Evolutionary conservation across 2,329 filamentous ascomycete species (phyloP).

Genomic region (Ceratocystis harringtonii): DNA sequence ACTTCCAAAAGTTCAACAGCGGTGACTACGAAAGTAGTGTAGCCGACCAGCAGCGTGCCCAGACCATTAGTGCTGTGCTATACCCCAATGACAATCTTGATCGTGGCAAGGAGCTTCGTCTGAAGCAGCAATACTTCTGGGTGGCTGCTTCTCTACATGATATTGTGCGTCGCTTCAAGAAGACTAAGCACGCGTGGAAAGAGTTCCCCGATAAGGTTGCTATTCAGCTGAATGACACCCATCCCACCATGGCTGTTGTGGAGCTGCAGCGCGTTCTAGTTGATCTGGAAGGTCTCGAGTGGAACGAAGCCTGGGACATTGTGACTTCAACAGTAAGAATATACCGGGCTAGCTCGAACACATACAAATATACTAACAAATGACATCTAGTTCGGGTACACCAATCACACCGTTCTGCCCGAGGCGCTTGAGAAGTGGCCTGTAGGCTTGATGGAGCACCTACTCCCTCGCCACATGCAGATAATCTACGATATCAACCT

Average conservation of each 20-base stretch:
- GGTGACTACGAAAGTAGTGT: slow-evolving; percentile 97
- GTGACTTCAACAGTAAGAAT: slow-evolving; percentile 48
- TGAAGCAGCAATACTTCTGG: slow-evolving; percentile 99
- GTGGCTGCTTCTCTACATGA: slow-evolving; percentile 92
- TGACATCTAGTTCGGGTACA: slow-evolving; percentile 62
- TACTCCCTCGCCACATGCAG: slow-evolving; percentile 84
- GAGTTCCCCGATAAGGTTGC: slow-evolving; percentile 91
- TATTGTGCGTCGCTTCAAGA: slow-evolving; percentile 96
- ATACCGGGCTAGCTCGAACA: not conserved
- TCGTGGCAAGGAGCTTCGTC: slow-evolving; percentile 83
- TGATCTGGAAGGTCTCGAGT: slow-evolving; percentile 79
- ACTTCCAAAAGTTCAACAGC: slow-evolving; percentile 98
- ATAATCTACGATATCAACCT: slow-evolving; percentile 99
- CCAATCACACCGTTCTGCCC: slow-evolving; percentile 93
- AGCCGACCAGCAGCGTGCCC: slow-evolving; percentile 94
- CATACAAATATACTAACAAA: slow-evolving; percentile 11
- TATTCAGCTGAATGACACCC: slow-evolving; percentile 96
- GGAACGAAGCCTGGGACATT: slow-evolving; percentile 83
- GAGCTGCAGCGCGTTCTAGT: slow-evolving; percentile 87
- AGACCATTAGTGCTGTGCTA: slow-evolving; percentile 93
- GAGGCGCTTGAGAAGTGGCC: slow-evolving; percentile 98
- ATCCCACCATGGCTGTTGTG: slow-evolving; percentile 89
- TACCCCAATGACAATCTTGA: slow-evolving; percentile 98
- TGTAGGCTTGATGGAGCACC: slow-evolving; percentile 77
- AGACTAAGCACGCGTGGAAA: slow-evolving; percentile 77